Base-by-base conservation (phyloP, 2,329 filamentous ascomycete genomes). In the Claviceps cyperi region DNA sequence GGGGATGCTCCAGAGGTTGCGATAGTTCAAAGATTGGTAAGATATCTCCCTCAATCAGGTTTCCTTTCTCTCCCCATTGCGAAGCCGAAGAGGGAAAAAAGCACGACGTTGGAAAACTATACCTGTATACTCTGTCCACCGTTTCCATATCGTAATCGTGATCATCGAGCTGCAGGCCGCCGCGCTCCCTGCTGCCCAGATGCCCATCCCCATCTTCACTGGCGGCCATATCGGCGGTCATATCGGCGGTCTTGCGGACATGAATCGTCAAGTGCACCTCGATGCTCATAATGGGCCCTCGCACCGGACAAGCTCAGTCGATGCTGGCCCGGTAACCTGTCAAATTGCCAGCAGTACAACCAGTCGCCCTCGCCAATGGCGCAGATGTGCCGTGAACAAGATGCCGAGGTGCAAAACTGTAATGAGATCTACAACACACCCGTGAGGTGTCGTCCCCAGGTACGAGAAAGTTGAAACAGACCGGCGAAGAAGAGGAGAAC, bases 91-190 rank as follows among this genome's bases (percentile, higher is more conserved):
- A 41, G 19, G 6, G 19, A 6, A 14, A 19, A 38, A n/a, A 38
- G 36, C 9, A 21, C 39, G 8, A 28, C 28, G 19, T 5, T n/a
- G 28, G 24, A 11, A 17, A 11, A 36, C 38, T 28, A 19, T 51
- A 70, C 67, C 63, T 66, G 64, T 80, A 80, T 41, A 80, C 73
- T 40, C 66, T 63, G 60, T 80, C 77, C 43, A 79, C 68, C 40
- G 70, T 70, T 58, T 73, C 72, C 35, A 71, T 59, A 51, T 73
- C 69, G 52, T 76, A 78, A 53, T 73, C 69, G 52, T 76, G 78
- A 54, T 75, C 51, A 13, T 48, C 19, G 6, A 45, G 46, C 49
- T 43, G 43, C 51, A 17, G n/a, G 43, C 45, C 40, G 15, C 41
- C 46, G 24, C 46, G 36, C 28, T 43, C 46, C 48, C 41, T 36